These are phyloP conservation scores for Neurospora crassa DNA, from an alignment of 2,329 filamentous ascomycete genomes.

Conservation along the genomic window DNA sequence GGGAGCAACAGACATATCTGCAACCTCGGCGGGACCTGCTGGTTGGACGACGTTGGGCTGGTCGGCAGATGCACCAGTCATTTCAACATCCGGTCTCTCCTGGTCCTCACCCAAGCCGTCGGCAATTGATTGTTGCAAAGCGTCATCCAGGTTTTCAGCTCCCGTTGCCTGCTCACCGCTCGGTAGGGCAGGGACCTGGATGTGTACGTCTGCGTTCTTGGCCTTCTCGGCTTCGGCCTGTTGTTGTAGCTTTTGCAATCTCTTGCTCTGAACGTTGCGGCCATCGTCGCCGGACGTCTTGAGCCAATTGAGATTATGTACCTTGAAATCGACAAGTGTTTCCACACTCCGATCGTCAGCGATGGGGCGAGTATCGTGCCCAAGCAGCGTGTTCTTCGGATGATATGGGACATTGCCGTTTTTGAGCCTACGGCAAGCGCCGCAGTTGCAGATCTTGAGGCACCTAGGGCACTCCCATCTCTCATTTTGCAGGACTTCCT, in stretches of 20 bases:
- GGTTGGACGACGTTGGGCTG: slow-evolving; percentile 12
- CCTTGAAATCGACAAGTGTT: slow-evolving; percentile 78
- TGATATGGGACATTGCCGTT: slow-evolving; percentile 72
- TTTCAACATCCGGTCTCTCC: slow-evolving; percentile 8
- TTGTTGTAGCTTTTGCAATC: slow-evolving; percentile 47
- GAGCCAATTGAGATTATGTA: slow-evolving; percentile 82
- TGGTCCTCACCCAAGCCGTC: slow-evolving; percentile 21
- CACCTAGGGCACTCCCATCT: slow-evolving; percentile 89
- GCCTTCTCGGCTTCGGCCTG: slow-evolving; percentile 50
- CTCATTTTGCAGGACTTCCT: slow-evolving; percentile 68
- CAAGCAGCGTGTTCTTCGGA: slow-evolving; percentile 78
- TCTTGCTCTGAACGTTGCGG: slow-evolving; percentile 45
- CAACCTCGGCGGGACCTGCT: slow-evolving; percentile 19
- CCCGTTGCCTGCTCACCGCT: slow-evolving; percentile 9
- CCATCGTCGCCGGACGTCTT: slow-evolving; percentile 48
- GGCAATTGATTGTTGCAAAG: slow-evolving; percentile 17
- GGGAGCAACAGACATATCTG: slow-evolving; percentile 22
- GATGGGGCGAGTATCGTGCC: slow-evolving; percentile 82
- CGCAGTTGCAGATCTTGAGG: slow-evolving; percentile 77
- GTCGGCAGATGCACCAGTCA: slow-evolving; percentile 12
- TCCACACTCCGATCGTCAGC: slow-evolving; percentile 89
- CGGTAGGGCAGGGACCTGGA: slow-evolving; percentile 15
- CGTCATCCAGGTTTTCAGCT: slow-evolving; percentile 22
- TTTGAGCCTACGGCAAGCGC: slow-evolving; percentile 56
- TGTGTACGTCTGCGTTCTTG: slow-evolving; percentile 26